Evolutionary conservation across 1,284 basidiomycete species (phyloP).

Genomic region (Leccinum griseonigrum): DNA sequence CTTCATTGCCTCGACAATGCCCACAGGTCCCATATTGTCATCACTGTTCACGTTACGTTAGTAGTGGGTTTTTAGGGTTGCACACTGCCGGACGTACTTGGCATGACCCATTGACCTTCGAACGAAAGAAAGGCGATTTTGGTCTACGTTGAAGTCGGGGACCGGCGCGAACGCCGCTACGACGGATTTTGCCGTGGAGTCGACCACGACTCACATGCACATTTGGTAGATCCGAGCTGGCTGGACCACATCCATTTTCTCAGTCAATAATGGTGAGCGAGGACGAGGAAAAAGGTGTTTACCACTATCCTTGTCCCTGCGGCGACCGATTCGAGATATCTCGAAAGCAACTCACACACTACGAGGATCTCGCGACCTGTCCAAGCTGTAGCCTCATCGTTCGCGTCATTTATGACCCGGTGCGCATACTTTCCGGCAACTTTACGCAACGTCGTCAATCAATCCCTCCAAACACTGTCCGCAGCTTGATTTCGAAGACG

Average conservation of each 20-base stretch:
- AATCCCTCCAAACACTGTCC: background rate
- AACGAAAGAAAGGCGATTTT: too few relatives aligned
- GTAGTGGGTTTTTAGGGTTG: too few relatives aligned
- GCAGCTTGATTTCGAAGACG: background rate
- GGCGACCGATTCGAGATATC: background rate
- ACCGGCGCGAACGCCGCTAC: too few relatives aligned
- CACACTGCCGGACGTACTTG: too few relatives aligned
- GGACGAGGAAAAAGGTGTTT: background rate
- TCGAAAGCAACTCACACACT: background rate
- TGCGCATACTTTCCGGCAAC: background rate
- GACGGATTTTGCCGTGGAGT: too few relatives aligned
- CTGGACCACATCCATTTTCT: background rate
- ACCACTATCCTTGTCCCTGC: background rate
- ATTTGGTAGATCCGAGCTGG: background rate
- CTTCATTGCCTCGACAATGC: too few relatives aligned
- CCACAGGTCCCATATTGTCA: too few relatives aligned
- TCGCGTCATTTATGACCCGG: background rate
- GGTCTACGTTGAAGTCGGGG: too few relatives aligned
- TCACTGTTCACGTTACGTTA: too few relatives aligned
- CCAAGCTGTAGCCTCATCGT: background rate
- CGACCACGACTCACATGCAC: too few relatives aligned
- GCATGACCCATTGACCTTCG: too few relatives aligned
- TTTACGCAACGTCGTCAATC: background rate
- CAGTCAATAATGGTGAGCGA: background rate
- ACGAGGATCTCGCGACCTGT: background rate